Evolutionary conservation across 495 filamentous ascomycete species (phyloP), one percentile per base, ranked within the genome.

Genomic region (Cenococcum geophilum): DNA sequence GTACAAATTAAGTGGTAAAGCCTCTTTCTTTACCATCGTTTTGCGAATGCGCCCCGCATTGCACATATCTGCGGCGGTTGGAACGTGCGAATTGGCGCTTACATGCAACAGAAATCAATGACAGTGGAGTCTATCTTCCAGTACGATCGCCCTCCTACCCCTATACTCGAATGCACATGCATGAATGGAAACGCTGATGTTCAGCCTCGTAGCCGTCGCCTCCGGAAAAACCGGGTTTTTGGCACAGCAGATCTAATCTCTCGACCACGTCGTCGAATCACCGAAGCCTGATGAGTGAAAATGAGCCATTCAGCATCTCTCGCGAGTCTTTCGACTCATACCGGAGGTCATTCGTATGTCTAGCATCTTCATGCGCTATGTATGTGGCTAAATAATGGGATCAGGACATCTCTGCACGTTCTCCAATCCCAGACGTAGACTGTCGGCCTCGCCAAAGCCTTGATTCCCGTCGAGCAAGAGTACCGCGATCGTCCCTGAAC

Each of bases 251-350:
- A 68, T 86, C 86, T 45, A 84, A 87, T 25, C 79, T 78, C 47
- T 84, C 86, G 9, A 83, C 83, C 12, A 81, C 80, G 64, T 82
- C 85, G 1, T 88, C 88, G 8, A 88, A 86, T 70, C 88, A 71
- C 68, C 66, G 69, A 35, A 84, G 81, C 67, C 80, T 86, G 58
- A 76, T 91, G 58, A 71, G 66, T 47, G 88, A 92, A 60, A 89
- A 91, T 69, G 93, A 97, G 68, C 92, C 89, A 22, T 98, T 98
- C 75, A 89, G 87, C 55, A 98, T 98, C 75, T 96, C 93, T 34
- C 85, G 93, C 66, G 93, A 98, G 75, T 96, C 91, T 9, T 98
- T 97, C 73, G 93, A 98, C 72, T 96, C 92, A 27, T 98, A 98
- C 72, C 83, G 93, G 55, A 86, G 93, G 62, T 97, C 93, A 60